Conservation (phyloP, 306 rosid species). For the Abrus precatorius region DNA sequence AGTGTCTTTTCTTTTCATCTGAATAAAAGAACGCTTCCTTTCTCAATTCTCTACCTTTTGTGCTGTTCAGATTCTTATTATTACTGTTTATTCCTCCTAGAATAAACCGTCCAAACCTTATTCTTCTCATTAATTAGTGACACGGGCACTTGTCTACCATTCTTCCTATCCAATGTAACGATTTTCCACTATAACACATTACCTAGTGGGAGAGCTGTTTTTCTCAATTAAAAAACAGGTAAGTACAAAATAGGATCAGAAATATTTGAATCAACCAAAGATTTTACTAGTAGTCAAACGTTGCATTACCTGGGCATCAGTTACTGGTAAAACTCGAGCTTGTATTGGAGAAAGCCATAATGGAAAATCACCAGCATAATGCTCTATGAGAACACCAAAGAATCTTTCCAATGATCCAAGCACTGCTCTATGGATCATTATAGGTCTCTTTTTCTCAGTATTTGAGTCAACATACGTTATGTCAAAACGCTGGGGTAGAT, state of each 20-base stretch:
- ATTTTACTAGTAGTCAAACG: slow-evolving; percentile 12
- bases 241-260: neutral
- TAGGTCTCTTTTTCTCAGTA: slow-evolving; percentile 85
- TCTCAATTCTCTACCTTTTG: too few species aligned
- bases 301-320: slow-evolving; percentile 82
- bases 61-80: too few species aligned
- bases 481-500: slow-evolving; percentile 92
- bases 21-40: too few species aligned
- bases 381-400: slow-evolving; percentile 95
- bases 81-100: too few species aligned
- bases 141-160: too few species aligned
- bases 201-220: slow-evolving; percentile 2
- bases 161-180: too few species aligned
- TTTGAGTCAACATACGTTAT: slow-evolving; percentile 89
- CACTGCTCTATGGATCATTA: slow-evolving; percentile 96
- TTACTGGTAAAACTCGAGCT: slow-evolving; percentile 91
- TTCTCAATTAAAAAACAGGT: neutral
- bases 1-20: too few species aligned
- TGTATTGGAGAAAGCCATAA: slow-evolving; percentile 97
- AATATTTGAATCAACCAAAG: neutral
- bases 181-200: slow-evolving; percentile 3
- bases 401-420: slow-evolving; percentile 97
- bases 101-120: too few species aligned
- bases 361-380: slow-evolving; percentile 97
- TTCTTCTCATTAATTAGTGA: too few species aligned